Percentiles rank a stretch among this genome's conserved stretches.
phyloP scores from a whole-genome alignment of 1,284 basidiomycete genomes.

The Pisolithus thermaeus region DNA sequence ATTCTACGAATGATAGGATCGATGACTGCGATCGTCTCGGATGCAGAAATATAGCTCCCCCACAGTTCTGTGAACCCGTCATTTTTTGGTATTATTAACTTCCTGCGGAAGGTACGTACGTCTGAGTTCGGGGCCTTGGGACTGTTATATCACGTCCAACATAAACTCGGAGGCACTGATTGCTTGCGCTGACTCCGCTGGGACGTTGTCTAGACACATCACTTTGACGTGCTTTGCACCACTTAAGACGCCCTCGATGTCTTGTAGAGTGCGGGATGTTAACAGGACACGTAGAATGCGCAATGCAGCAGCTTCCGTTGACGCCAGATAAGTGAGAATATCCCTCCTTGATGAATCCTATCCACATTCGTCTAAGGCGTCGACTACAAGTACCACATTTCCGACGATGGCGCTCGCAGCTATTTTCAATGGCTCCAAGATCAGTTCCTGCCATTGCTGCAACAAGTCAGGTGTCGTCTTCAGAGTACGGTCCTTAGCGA shows the following conservation, averaged over 20 bases:
- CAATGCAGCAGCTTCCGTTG: background rate
- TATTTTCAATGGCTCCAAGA: background rate
- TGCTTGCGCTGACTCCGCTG: background rate
- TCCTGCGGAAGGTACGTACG: too few species aligned
- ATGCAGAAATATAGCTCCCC: too few species aligned
- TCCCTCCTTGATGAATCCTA: background rate
- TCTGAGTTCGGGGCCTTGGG: too few species aligned
- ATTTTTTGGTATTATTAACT: too few species aligned
- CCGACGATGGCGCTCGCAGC: background rate
- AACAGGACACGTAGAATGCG: background rate
- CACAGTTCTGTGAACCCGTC: too few species aligned
- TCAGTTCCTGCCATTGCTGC: background rate
- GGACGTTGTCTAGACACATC: background rate
- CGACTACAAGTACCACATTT: background rate
- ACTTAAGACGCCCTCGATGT: background rate
- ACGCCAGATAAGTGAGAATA: background rate
- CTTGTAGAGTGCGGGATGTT: background rate
- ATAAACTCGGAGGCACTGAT: too few species aligned
- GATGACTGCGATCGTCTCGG: too few species aligned
- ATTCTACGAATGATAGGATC: too few species aligned
- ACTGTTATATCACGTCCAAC: too few species aligned
- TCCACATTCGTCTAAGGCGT: background rate
- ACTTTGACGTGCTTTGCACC: background rate
- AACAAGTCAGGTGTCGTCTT: background rate
- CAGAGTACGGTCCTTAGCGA: background rate